Percentiles rank a stretch among this genome's conserved stretches.
These are phyloP conservation scores for Suillus decipiens DNA, from an alignment of 768 basidiomycete species.

Conservation along the genomic window DNA sequence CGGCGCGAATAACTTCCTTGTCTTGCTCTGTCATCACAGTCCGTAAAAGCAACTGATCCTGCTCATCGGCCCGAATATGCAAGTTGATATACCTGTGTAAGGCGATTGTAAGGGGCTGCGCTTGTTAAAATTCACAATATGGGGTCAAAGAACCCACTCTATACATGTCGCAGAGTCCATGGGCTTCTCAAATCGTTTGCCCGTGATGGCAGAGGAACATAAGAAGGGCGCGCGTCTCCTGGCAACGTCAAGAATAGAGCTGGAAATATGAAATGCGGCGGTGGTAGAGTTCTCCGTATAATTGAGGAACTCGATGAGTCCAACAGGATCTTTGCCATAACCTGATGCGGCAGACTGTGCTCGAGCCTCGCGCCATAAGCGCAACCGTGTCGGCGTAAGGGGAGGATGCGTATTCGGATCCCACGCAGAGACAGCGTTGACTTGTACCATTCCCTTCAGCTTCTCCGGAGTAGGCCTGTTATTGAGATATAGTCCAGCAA, in stretches of 20 bases:
- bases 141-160: slow-evolving; percentile 3
- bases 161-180: slow-evolving; percentile 17
- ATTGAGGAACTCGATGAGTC: slow-evolving; percentile 21
- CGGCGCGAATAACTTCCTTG: slow-evolving; percentile 15
- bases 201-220: slow-evolving; percentile 14
- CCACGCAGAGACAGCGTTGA: slow-evolving; percentile 9
- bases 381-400: slow-evolving; percentile 13
- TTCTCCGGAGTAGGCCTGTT: slow-evolving; percentile 9
- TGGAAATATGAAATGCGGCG: slow-evolving; percentile 8
- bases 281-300: slow-evolving; percentile 19
- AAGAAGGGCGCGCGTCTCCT: slow-evolving; percentile 14
- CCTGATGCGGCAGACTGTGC: neutral
- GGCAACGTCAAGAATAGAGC: slow-evolving; percentile 6
- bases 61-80: slow-evolving; percentile 20
- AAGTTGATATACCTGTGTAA: slow-evolving; percentile 15
- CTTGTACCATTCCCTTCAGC: slow-evolving; percentile 18
- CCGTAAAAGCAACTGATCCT: slow-evolving; percentile 18
- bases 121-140: neutral
- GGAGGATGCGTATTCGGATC: slow-evolving; percentile 4
- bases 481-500: slow-evolving; percentile 16
- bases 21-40: slow-evolving; percentile 21
- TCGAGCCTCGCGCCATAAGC: slow-evolving; percentile 14
- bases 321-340: slow-evolving; percentile 10
- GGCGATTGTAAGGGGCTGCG: neutral
- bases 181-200: slow-evolving; percentile 9